Conservation (phyloP, 768 basidiomycete genomes). For the Boletus vermiculosoides region DNA sequence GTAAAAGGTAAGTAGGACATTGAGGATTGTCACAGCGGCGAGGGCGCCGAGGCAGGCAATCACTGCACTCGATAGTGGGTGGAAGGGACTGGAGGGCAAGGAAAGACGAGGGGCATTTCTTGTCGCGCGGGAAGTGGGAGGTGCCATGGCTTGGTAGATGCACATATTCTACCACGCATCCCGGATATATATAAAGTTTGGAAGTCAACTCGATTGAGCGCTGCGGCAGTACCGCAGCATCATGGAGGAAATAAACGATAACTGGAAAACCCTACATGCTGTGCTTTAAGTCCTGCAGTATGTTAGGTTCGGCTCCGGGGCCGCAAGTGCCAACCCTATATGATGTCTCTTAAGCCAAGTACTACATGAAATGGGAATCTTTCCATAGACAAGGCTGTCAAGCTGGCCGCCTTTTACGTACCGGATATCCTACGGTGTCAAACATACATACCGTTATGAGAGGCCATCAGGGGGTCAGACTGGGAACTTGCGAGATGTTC, state of each 20-base stretch:
- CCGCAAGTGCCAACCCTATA: no score
- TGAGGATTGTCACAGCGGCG: conserved; percentile 22
- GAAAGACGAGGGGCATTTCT: not conserved
- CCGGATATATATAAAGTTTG: conserved; percentile 10
- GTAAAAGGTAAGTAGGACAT: conserved; percentile 20
- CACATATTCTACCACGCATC: not conserved
- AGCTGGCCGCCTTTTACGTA: no score
- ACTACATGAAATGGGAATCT: no score
- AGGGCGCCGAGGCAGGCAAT: conserved; percentile 21
- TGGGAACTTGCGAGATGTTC: no score
- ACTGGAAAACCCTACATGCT: no score
- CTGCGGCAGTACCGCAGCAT: not conserved
- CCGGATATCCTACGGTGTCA: no score
- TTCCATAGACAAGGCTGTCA: no score
- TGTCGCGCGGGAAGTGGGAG: not conserved
- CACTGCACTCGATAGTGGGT: not conserved
- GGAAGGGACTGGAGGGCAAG: not conserved
- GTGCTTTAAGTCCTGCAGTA: no score
- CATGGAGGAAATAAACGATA: not conserved
- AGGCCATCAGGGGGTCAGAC: no score
- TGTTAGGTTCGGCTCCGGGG: no score
- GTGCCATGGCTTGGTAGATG: conserved; percentile 6
- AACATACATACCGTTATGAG: no score
- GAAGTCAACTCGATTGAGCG: not conserved
- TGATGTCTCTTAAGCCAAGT: no score